These are phyloP conservation scores for Candida ficus DNA, from an alignment of 805 yeast genomes.

Conservation along the genomic window DNA sequence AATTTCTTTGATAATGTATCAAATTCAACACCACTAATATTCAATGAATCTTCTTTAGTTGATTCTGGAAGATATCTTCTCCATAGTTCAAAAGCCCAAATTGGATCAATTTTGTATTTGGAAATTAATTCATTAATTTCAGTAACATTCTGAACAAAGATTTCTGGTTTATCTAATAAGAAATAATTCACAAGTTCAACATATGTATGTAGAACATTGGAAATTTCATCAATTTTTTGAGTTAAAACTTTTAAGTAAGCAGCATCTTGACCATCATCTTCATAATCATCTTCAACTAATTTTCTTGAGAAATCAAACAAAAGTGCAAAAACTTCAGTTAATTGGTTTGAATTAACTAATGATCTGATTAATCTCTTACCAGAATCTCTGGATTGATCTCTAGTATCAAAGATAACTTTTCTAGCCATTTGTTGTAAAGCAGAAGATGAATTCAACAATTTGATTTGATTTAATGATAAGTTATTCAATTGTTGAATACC, in stretches of 20 bases:
- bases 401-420: constrained; percentile 44
- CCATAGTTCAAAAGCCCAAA: constrained; percentile 81
- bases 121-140: constrained; percentile 36
- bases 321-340: constrained; percentile 63
- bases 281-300: constrained; percentile 30
- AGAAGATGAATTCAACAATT: constrained; percentile 58
- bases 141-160: constrained; percentile 32
- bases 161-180: constrained; percentile 27
- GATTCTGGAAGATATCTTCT: constrained; percentile 38
- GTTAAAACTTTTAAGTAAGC: constrained; percentile 66
- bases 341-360: constrained; percentile 37
- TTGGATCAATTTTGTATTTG: constrained; percentile 41
- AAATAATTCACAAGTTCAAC: constrained; percentile 53
- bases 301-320: constrained; percentile 45
- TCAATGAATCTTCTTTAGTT: constrained; percentile 15
- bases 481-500: constrained; percentile 72
- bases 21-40: constrained; percentile 19
- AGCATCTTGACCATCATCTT: constrained; percentile 27
- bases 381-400: constrained; percentile 43
- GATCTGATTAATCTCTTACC: constrained; percentile 45
- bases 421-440: constrained; percentile 52
- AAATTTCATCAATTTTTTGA: constrained; percentile 65
- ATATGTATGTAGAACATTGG: constrained; percentile 60
- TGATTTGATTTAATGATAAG: constrained; percentile 59
- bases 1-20: constrained; percentile 34